Evolutionary conservation across 768 basidiomycete genomes (phyloP), one percentile per base, ranked within the genome.

Genomic region (Phallus indusiatus): DNA sequence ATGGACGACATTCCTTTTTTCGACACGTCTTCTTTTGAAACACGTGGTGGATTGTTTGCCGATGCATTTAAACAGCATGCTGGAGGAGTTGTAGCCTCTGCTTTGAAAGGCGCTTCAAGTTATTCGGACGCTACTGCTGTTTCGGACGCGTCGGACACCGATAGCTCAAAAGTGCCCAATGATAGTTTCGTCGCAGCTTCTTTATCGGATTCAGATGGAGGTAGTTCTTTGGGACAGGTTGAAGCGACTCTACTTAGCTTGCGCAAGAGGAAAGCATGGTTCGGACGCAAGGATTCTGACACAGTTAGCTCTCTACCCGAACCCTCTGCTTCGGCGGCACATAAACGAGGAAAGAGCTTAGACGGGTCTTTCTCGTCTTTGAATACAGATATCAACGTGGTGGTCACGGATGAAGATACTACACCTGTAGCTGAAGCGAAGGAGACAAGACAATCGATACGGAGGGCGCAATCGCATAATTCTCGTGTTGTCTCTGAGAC

Each of bases 1-100:
- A 96, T 97, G 93, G 96, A 99, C 70, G 96, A 99, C 66, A 88
- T 98, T 60, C 79, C 94, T 12, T 97, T 94, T 78, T 98, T 95
- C 69, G 88, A 96, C 69, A 94, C 88, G 36, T 66, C 67, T 2
- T 65, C 68, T 1, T 85, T 80, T 65, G 65, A 67, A 54, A 84
- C 80, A 59, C 84, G 95, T 37, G 95, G 94, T 49, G 95, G 94
- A 7, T 88, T 99, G 63, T 98, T 88, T 81, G 77, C 82, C 8
- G 90, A 93, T 63, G 86, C 93, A 0, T 65, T 68, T n/a, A 17
- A 53, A 20, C 24, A 42, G 35, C 17, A 49, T 37, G n/a, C 59
- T n/a, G 47, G 6, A 21, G 61, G 47, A 35, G 58, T 53, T 5
- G 53, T 62, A 11, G 53, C 60, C 10, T 36, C 47, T 1, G 59